Conservation (phyloP, 225 moss, liverwort and hornwort species). For the Thuidium tamariscinum region DNA sequence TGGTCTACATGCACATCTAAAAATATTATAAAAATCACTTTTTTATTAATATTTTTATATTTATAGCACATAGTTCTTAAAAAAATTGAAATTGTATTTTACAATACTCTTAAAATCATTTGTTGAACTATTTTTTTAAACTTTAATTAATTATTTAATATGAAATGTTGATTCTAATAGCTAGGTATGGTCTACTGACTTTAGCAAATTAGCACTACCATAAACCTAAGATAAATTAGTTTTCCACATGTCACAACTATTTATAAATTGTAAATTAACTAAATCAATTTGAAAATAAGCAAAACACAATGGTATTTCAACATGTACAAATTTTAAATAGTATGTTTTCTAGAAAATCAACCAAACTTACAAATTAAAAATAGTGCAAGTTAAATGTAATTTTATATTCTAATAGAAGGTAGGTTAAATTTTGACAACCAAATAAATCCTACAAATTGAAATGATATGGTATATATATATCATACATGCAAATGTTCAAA, state of each 20-base stretch:
- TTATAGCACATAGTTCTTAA: rapidly evolving
- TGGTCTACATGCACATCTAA: too few species aligned
- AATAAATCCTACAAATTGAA: not conserved
- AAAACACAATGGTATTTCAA: not conserved
- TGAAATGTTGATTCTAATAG: not conserved
- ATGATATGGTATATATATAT: not conserved
- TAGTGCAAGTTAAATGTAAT: not conserved
- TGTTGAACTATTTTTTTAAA: not conserved
- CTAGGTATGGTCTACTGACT: rapidly evolving
- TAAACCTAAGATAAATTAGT: not conserved
- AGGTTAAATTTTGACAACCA: not conserved
- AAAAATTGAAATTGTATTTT: not conserved
- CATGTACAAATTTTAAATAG: not conserved
- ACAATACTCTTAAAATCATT: not conserved
- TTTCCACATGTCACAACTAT: not conserved
- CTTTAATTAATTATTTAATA: not conserved
- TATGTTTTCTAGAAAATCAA: too few species aligned
- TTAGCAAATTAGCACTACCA: not conserved
- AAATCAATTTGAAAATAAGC: not conserved
- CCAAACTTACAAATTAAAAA: too few species aligned
- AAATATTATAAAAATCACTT: rapidly evolving
- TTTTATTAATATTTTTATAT: not conserved
- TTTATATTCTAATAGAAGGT: not conserved
- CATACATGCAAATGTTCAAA: rapidly evolving
- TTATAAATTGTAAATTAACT: not conserved